phyloP scores from a whole-genome alignment of 2,329 filamentous ascomycete species.

The Tolypocladium cylindrosporum region DNA sequence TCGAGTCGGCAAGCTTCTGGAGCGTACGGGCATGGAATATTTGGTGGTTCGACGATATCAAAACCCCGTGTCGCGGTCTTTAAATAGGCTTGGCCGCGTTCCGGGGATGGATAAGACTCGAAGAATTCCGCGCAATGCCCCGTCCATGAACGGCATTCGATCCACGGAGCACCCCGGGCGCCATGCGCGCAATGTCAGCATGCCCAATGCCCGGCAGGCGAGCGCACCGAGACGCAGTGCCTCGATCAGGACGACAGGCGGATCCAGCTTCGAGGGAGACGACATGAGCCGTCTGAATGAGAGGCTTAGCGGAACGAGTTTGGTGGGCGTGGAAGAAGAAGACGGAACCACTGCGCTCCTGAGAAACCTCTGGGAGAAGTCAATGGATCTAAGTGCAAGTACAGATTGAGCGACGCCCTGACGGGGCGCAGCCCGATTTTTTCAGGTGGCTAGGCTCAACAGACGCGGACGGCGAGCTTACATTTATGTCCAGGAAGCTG shows the following conservation, averaged over 20 bases:
- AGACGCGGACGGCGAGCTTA: not conserved
- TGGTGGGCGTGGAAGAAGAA: constrained; percentile 38
- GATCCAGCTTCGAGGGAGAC: constrained; percentile 36
- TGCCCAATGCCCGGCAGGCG: constrained; percentile 22
- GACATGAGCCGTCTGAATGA: constrained; percentile 30
- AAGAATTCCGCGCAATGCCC: constrained; percentile 33
- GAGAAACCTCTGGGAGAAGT: constrained; percentile 53
- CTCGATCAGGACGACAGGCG: constrained; percentile 27
- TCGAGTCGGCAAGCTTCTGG: constrained; percentile 53
- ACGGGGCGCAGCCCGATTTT: not conserved
- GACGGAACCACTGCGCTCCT: constrained; percentile 41
- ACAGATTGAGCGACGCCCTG: constrained; percentile 9
- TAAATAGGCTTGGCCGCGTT: constrained; percentile 35
- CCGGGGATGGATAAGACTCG: constrained; percentile 40
- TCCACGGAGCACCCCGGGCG: constrained; percentile 18
- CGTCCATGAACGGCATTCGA: constrained; percentile 26
- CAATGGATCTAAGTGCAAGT: constrained; percentile 45
- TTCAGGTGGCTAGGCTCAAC: not conserved
- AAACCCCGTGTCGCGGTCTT: constrained; percentile 56
- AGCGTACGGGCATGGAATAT: constrained; percentile 63
- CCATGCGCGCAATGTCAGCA: constrained; percentile 29
- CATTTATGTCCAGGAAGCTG: not conserved
- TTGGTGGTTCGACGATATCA: constrained; percentile 64
- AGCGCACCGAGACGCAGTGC: constrained; percentile 20
- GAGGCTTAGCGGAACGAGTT: constrained; percentile 38